phyloP scores from a whole-genome alignment of 2,329 filamentous ascomycete genomes.

The Huntiella decipiens region DNA sequence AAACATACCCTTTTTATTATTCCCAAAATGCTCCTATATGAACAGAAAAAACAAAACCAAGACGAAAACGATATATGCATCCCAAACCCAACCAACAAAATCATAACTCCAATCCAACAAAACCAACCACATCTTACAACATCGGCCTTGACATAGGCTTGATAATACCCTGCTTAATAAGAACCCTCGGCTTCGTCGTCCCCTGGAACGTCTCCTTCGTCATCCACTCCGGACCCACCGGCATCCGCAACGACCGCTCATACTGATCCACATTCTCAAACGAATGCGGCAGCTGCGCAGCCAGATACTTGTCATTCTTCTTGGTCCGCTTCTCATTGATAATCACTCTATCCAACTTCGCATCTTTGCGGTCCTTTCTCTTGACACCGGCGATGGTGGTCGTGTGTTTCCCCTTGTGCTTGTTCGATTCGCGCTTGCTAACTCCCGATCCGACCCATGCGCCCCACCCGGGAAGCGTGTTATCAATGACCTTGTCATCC shows the following conservation, averaged over 20 bases:
- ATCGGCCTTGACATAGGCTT: constrained; percentile 66
- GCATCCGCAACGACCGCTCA: constrained; percentile 68
- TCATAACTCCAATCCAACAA: not conserved
- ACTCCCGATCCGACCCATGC: constrained; percentile 76
- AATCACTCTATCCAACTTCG: constrained; percentile 66
- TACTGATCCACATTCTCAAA: constrained; percentile 81
- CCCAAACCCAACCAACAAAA: not conserved
- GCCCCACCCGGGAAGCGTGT: constrained; percentile 86
- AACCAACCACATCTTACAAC: constrained; percentile 15
- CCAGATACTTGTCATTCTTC: constrained; percentile 83
- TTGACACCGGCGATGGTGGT: constrained; percentile 55
- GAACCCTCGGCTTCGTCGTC: constrained; percentile 68
- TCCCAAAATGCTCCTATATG: not conserved
- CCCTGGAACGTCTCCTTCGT: constrained; percentile 93
- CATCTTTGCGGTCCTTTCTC: constrained; percentile 59
- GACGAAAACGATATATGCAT: not conserved
- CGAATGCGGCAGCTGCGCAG: constrained; percentile 65
- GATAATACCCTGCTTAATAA: constrained; percentile 84
- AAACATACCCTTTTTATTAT: constrained; percentile 3
- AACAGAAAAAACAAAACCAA: not conserved
- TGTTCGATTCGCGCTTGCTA: constrained; percentile 46
- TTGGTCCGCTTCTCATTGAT: constrained; percentile 80
- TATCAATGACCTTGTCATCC: constrained; percentile 64
- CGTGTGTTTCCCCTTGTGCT: constrained; percentile 42
- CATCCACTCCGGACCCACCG: constrained; percentile 83